phyloP scores from a whole-genome alignment of 2,329 filamentous ascomycete genomes.

The Clarireedia monteithiana region DNA sequence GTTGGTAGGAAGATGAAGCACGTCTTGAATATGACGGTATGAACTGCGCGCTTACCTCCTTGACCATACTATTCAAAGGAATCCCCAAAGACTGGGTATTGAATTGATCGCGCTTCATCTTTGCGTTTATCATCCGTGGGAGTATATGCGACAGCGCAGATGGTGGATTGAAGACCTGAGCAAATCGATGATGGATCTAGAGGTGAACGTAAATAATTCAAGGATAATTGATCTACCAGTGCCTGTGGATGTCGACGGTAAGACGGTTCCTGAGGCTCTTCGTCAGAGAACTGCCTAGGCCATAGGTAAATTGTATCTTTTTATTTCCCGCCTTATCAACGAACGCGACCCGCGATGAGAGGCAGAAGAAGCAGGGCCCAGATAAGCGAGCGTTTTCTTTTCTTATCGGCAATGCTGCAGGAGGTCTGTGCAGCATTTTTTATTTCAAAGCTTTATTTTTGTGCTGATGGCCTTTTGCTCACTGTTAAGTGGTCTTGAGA shows the following conservation, averaged over 20 bases:
- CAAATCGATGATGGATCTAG: too few species aligned
- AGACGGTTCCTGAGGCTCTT: conserved; percentile 6
- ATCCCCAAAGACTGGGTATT: conserved; percentile 61
- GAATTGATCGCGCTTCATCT: conserved; percentile 42
- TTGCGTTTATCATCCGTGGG: conserved; percentile 7
- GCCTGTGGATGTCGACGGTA: not conserved
- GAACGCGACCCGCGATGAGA: too few species aligned
- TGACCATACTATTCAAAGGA: conserved; percentile 55
- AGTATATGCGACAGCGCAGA: conserved; percentile 4
- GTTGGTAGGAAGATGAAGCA: not conserved
- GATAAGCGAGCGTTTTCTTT: not conserved
- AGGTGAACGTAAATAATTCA: not conserved
- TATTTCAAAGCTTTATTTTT: not conserved
- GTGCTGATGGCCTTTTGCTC: not conserved
- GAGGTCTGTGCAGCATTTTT: not conserved
- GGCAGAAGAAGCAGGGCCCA: not conserved
- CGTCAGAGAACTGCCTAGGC: not conserved
- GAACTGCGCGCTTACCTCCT: conserved; percentile 46
- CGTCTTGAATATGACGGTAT: not conserved
- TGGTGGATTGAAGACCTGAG: not conserved
- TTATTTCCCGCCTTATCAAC: too few species aligned
- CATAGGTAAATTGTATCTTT: too few species aligned
- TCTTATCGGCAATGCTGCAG: not conserved
- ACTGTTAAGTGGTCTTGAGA: not conserved
- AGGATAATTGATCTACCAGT: not conserved